These are phyloP conservation scores for Ceratocystis ficicola DNA, from an alignment of 2,329 filamentous ascomycete genomes.

Conservation along the genomic window DNA sequence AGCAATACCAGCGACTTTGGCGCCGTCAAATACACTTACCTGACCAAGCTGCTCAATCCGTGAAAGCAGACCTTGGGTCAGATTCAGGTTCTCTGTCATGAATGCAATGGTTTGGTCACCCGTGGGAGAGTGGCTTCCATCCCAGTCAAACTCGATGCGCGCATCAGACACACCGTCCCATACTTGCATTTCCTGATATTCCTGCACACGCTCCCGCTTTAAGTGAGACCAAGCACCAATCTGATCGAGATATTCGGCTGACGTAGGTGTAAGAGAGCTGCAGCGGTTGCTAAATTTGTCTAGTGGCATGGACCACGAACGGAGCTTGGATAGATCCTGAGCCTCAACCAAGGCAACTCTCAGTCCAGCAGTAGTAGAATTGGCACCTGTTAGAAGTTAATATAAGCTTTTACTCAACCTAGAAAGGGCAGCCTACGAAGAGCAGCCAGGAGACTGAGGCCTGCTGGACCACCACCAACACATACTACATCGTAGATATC, in stretches of 20 bases:
- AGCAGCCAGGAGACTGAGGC: conserved; percentile 67
- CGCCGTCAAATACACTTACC: conserved; percentile 60
- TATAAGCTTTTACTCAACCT: not conserved
- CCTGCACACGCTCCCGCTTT: conserved; percentile 60
- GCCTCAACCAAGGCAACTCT: conserved; percentile 82
- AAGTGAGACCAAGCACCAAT: conserved; percentile 82
- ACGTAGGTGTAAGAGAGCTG: conserved; percentile 83
- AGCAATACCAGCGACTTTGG: conserved; percentile 66
- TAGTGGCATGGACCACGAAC: conserved; percentile 52
- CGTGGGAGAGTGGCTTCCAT: conserved; percentile 17
- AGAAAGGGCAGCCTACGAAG: conserved; percentile 45
- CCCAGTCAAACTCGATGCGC: conserved; percentile 78
- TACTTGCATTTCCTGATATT: conserved; percentile 93
- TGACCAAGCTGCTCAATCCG: conserved; percentile 57
- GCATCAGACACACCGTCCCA: conserved; percentile 91
- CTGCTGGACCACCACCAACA: conserved; percentile 79
- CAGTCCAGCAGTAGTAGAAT: conserved; percentile 60
- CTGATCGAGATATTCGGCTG: conserved; percentile 65
- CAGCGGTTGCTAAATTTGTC: conserved; percentile 82
- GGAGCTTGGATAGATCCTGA: conserved; percentile 63
- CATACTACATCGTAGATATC: conserved; percentile 91
- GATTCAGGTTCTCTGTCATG: conserved; percentile 91
- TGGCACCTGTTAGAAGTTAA: conserved; percentile 47
- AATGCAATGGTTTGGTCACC: conserved; percentile 60
- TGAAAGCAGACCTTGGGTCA: conserved; percentile 64